Percentiles rank a stretch among this genome's conserved stretches.
These are phyloP conservation scores for Phycomyces blakesleeanus DNA, from an alignment of 192 early-diverging fungal species.

Conservation along the genomic window DNA sequence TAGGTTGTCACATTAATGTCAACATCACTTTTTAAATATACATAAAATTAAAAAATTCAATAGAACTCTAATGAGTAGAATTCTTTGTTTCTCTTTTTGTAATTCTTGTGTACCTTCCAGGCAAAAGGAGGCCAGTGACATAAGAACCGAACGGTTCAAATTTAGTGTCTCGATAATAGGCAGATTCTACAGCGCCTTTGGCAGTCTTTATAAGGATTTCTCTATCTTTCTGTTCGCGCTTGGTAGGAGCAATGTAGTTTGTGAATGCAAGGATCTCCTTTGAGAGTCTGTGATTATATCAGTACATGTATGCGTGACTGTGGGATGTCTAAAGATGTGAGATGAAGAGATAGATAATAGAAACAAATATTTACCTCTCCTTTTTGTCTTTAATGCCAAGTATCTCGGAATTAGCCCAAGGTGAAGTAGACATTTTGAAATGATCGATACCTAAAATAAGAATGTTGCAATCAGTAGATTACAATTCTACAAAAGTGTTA, in stretches of 20 bases:
- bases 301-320: no score
- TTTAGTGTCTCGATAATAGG: not conserved
- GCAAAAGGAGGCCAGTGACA: constrained; percentile 22
- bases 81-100: not conserved
- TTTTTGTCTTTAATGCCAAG: not conserved
- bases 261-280: constrained; percentile 23
- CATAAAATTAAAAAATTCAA: no score
- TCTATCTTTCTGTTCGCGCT: constrained; percentile 8
- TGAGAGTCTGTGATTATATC: constrained; percentile 8
- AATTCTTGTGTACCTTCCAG: constrained; percentile 14
- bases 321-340: no score
- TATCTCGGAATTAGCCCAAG: constrained; percentile 1
- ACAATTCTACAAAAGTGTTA: no score
- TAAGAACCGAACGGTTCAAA: constrained; percentile 15
- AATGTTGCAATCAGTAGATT: no score
- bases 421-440: constrained; percentile 1
- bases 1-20: constrained; percentile 14
- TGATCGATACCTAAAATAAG: no score
- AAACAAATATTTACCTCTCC: not conserved
- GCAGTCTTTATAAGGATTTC: not conserved
- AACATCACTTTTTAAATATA: constrained; percentile 22
- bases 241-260: constrained; percentile 18
- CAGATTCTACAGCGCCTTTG: not conserved
- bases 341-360: not conserved
- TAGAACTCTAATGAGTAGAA: no score